Base-by-base conservation (phyloP, 805 yeast species). In the Myxozyma mucilagina region DNA sequence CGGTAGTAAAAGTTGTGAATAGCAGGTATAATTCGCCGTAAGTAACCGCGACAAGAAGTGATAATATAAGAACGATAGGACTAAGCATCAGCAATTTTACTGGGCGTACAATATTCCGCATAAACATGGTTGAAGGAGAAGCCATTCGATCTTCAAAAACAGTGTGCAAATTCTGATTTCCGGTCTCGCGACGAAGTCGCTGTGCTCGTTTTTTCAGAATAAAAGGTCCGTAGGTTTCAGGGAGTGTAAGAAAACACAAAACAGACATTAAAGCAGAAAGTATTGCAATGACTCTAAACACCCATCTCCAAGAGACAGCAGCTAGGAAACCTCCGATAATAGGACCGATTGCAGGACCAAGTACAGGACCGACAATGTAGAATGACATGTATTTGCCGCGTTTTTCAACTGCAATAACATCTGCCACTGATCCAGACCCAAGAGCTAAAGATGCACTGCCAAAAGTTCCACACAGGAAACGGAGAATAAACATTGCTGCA, bases 371-470 rank as follows among this genome's bases (percentile, higher is more conserved):
- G 53, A 86, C 69, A 2, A 82, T 75, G 69, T 80, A 85, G 8
- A 82, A 72, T 1, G 87, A 83, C 76, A 85, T 74, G 0, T 87
- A 87, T 41, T 75, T 70, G 53, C 81, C 83, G 54, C 90, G 77
- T 38, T 80, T 77, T 50, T 75, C 70, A 61, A 32, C 43, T 29
- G 80, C 82, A 54, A 76, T 76, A 60, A 86, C 68, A 69, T 87
- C 91, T n/a, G 87, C 84, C 41, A 87, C 73, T 4, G 84, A 81
- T 18, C 89, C 90, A 1, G 87, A 87, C 29, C 89, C 89, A 8
- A 86, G 85, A 52, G 85, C 82, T 34, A 87, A 73, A 3, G 90
- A 85, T 0, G 89, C 85, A 57, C 86, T 80, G 11, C 88, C 89
- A 49, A 84, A 82, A 16, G 82, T 70, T 1, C 91, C 91, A 1